Percentiles rank a stretch among this genome's conserved stretches.
These are phyloP conservation scores for Myxozyma neglecta DNA, from an alignment of 805 yeast species.

Conservation along the genomic window DNA sequence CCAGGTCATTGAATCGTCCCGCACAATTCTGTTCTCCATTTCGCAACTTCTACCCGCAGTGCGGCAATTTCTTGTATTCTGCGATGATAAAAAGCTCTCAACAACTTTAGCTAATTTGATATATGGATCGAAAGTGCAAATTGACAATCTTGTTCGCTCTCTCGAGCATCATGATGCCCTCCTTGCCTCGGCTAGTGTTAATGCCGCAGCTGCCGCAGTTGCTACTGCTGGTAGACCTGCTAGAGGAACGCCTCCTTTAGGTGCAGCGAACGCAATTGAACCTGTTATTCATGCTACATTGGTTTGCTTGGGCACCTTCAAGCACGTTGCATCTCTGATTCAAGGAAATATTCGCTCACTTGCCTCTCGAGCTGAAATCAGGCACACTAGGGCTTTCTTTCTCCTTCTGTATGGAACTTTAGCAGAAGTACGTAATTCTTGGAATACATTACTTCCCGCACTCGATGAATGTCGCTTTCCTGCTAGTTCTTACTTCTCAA, in stretches of 20 bases:
- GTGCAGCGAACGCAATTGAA: slow-evolving; percentile 36
- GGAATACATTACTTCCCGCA: slow-evolving; percentile 46
- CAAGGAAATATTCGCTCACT: slow-evolving; percentile 51
- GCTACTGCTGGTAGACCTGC: slow-evolving; percentile 32
- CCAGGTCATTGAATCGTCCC: slow-evolving; percentile 31
- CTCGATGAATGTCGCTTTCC: slow-evolving; percentile 25
- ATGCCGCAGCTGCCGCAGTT: slow-evolving; percentile 4
- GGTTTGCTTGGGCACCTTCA: slow-evolving; percentile 50
- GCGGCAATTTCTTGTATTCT: slow-evolving; percentile 30
- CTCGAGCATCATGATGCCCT: slow-evolving; percentile 34
- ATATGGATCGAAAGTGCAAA: slow-evolving; percentile 24
- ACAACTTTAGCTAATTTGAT: slow-evolving; percentile 24
- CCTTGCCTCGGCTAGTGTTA: slow-evolving; percentile 9
- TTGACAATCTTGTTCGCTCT: slow-evolving; percentile 31
- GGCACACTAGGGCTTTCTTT: slow-evolving; percentile 63
- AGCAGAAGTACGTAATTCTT: slow-evolving; percentile 67
- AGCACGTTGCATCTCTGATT: slow-evolving; percentile 50
- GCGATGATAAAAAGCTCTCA: slow-evolving; percentile 29
- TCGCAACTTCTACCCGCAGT: slow-evolving; percentile 34
- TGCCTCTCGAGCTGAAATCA: slow-evolving; percentile 59
- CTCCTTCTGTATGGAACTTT: slow-evolving; percentile 62
- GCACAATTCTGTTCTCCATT: slow-evolving; percentile 32
- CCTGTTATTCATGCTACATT: slow-evolving; percentile 43
- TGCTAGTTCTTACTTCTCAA: background rate
- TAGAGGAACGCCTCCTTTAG: slow-evolving; percentile 26